These are phyloP conservation scores for Pharus latifolius DNA, from an alignment of 176 grass and related monocot genomes.

Conservation along the genomic window DNA sequence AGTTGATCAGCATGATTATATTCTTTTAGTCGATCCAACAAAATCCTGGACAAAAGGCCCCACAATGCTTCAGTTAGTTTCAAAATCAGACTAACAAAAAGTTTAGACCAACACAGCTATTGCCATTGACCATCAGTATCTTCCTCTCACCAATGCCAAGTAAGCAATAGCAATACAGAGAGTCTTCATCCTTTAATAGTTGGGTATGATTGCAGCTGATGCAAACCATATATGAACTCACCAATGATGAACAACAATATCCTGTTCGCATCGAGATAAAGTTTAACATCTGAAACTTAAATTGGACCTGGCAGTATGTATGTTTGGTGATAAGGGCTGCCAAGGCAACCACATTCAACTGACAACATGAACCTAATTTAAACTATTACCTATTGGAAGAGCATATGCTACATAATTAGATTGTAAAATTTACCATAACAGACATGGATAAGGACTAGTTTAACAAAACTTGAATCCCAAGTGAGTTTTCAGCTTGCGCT, in stretches of 20 bases:
- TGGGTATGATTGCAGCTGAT: conserved; percentile 10
- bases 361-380: conserved; percentile 10
- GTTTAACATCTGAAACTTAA: not conserved
- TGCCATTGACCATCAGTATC: not conserved
- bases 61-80: too few relatives aligned
- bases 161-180: not conserved
- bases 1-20: not conserved
- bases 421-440: too few relatives aligned
- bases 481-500: not conserved
- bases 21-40: not conserved
- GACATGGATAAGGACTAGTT: not conserved
- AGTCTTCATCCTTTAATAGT: not conserved
- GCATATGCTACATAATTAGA: not conserved
- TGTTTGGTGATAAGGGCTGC: not conserved
- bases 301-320: not conserved
- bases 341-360: not conserved
- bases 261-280: not conserved
- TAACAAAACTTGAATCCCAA: not conserved
- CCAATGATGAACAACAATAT: not conserved
- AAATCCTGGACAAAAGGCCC: not conserved
- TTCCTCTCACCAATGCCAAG: not conserved
- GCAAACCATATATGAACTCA: not conserved
- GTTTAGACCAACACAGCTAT: not conserved
- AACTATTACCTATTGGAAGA: not conserved
- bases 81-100: not conserved